phyloP scores from a whole-genome alignment of 2,329 filamentous ascomycete genomes.

The Fusarium sp. region DNA sequence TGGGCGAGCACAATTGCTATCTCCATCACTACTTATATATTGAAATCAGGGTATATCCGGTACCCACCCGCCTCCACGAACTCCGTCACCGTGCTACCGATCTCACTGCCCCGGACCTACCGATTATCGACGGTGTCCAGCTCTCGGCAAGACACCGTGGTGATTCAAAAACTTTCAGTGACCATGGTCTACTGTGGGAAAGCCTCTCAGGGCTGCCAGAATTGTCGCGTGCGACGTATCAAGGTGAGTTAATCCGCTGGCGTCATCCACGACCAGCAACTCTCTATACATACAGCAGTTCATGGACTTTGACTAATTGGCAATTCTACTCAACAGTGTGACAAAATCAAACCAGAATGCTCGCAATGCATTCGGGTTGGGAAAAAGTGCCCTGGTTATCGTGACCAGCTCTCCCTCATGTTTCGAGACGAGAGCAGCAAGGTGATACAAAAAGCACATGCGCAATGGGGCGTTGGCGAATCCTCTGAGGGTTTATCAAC shows the following conservation, averaged over 20 bases:
- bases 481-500: conserved; percentile 21
- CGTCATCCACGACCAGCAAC: not conserved
- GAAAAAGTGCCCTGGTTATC: conserved; percentile 69
- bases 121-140: conserved; percentile 17
- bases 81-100: conserved; percentile 1
- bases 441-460: conserved; percentile 66
- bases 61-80: conserved; percentile 4
- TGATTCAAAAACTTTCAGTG: not conserved
- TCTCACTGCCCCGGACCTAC: conserved; percentile 5
- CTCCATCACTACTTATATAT: not conserved
- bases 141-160: conserved; percentile 8
- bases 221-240: conserved; percentile 62
- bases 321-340: conserved; percentile 56
- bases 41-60: not conserved
- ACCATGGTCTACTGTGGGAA: conserved; percentile 65
- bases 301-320: conserved; percentile 12
- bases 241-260: conserved; percentile 52
- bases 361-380: conserved; percentile 68
- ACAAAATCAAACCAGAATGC: conserved; percentile 67
- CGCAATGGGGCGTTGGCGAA: conserved; percentile 54
- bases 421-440: conserved; percentile 72
- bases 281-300: not conserved
- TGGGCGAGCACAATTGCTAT: not conserved
- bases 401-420: conserved; percentile 70
- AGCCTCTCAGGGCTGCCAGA: conserved; percentile 63